Conservation (phyloP, 2,329 filamentous ascomycete species). For the Monosporascus sp. region DNA sequence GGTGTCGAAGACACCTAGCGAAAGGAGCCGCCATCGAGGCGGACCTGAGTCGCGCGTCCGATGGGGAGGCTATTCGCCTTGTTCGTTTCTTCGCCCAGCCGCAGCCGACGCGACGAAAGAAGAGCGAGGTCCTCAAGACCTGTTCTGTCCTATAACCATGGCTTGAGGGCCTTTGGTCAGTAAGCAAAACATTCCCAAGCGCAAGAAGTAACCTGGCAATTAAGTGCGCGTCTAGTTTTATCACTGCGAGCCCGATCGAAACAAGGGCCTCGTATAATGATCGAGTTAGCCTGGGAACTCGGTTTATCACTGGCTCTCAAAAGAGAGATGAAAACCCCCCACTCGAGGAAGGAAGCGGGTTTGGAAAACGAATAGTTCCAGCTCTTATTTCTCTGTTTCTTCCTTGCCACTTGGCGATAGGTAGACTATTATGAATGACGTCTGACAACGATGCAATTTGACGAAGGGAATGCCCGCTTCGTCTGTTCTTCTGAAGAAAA, state of each 20-base stretch:
- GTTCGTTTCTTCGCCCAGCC: not conserved
- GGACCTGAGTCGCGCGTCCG: no score
- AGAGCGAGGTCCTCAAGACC: no score
- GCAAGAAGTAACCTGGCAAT: no score
- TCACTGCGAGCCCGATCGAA: no score
- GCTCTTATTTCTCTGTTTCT: slow-evolving; percentile 10
- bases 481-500: not conserved
- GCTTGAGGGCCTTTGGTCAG: no score
- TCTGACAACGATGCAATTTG: slow-evolving; percentile 5
- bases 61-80: not conserved
- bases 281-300: no score
- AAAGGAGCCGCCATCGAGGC: not conserved
- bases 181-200: no score
- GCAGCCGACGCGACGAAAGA: no score
- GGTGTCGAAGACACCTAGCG: slow-evolving; percentile 9
- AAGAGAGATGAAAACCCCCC: slow-evolving; percentile 1
- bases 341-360: slow-evolving; percentile 6
- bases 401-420: slow-evolving; percentile 25
- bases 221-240: no score
- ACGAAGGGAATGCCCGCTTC: slow-evolving; percentile 13
- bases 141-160: no score
- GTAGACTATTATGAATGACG: slow-evolving; percentile 8
- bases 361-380: slow-evolving; percentile 3
- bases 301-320: not conserved
- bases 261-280: no score